Evolutionary conservation across 345 rosid species (phyloP).

Genomic region (Bretschneidera sinensis): DNA sequence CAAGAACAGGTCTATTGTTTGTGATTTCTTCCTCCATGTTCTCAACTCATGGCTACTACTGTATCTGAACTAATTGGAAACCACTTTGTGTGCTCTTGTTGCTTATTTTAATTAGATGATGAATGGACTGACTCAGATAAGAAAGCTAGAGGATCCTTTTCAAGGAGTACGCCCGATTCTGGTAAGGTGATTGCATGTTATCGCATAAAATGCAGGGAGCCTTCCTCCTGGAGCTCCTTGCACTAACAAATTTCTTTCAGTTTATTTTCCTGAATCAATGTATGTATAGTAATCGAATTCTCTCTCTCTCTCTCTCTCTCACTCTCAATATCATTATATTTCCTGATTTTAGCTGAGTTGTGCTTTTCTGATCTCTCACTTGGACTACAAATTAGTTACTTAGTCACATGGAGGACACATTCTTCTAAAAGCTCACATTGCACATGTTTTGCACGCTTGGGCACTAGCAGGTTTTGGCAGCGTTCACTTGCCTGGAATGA

Average conservation of each 20-base stretch:
- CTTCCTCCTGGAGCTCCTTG: slow-evolving; percentile 12
- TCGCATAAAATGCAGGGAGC: neutral
- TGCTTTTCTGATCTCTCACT: slow-evolving; percentile 28
- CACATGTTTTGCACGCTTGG: slow-evolving; percentile 94
- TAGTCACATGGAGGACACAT: slow-evolving; percentile 51
- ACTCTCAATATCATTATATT: slow-evolving; percentile 5
- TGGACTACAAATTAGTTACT: slow-evolving; percentile 31
- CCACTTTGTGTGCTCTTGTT: slow-evolving; percentile 7
- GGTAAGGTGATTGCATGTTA: slow-evolving; percentile 38
- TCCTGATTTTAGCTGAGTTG: slow-evolving; percentile 18
- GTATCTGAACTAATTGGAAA: slow-evolving; percentile 11
- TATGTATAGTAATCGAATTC: slow-evolving; percentile 3
- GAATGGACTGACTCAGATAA: slow-evolving; percentile 55
- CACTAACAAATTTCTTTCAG: slow-evolving; percentile 13
- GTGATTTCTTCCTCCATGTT: slow-evolving; percentile 1
- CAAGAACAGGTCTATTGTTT: slow-evolving; percentile 49
- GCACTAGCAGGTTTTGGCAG: slow-evolving; percentile 98
- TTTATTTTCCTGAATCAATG: slow-evolving; percentile 10
- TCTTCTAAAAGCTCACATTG: slow-evolving; percentile 72
- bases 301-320: too few species aligned
- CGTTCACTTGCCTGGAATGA: slow-evolving; percentile 82
- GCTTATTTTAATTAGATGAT: slow-evolving; percentile 38
- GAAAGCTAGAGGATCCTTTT: slow-evolving; percentile 43
- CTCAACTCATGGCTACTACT: neutral
- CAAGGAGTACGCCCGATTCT: slow-evolving; percentile 37